Conservation (phyloP, 495 filamentous ascomycete species). For the Aspergillus hancockii region DNA sequence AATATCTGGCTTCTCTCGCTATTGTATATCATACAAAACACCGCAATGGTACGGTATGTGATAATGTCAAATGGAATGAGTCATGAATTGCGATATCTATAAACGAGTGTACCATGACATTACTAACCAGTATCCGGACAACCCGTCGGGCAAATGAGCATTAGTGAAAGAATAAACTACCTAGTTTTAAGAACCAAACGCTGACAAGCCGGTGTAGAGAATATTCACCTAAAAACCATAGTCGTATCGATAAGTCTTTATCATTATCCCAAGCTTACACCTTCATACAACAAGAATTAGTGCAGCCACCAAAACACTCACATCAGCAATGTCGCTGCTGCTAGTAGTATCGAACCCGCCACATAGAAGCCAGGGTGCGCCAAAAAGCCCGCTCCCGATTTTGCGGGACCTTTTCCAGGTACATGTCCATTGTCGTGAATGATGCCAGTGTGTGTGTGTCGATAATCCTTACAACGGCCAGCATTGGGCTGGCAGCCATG, state of each 20-base stretch:
- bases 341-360: constrained; percentile 12
- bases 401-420: constrained; percentile 13
- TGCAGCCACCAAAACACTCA: background rate
- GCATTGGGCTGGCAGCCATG: constrained; percentile 49
- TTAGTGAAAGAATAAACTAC: background rate
- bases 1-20: background rate
- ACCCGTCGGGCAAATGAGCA: background rate
- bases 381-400: constrained; percentile 15
- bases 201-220: background rate
- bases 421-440: background rate
- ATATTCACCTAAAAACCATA: background rate
- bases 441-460: background rate
- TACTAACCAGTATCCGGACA: background rate
- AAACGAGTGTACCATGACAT: background rate
- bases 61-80: constrained; percentile 8
- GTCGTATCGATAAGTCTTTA: too few species aligned
- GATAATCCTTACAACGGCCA: constrained; percentile 40
- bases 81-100: background rate
- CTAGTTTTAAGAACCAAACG: background rate
- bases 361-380: background rate
- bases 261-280: background rate
- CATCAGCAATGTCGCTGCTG: constrained; percentile 9
- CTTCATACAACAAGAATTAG: background rate
- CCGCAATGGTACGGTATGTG: background rate
- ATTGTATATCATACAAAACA: background rate